phyloP scores from a whole-genome alignment of 768 basidiomycete genomes.

The Piloderma croceum region DNA sequence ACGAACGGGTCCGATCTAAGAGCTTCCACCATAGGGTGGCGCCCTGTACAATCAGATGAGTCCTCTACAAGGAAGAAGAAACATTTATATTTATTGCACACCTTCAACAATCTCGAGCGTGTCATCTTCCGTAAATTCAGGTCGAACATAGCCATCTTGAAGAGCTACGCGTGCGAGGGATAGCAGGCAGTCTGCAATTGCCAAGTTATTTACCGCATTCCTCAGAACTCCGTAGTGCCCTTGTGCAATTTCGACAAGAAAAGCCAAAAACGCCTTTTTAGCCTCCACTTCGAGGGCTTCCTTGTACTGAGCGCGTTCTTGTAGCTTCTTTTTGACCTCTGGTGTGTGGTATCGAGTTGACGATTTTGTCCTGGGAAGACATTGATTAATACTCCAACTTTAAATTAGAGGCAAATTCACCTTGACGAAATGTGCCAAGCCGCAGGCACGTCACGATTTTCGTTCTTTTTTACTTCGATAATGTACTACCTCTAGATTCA shows the following conservation, averaged over 20 bases:
- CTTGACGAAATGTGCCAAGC: slow-evolving; percentile 65
- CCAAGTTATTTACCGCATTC: slow-evolving; percentile 73
- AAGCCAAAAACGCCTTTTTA: slow-evolving; percentile 56
- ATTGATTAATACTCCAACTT: no score
- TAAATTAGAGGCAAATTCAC: slow-evolving; percentile 29
- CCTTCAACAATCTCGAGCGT: no score
- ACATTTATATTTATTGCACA: no score
- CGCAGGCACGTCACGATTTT: slow-evolving; percentile 37
- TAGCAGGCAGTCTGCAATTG: slow-evolving; percentile 79
- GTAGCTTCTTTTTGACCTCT: slow-evolving; percentile 49
- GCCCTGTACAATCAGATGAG: slow-evolving; percentile 73
- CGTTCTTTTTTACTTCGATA: slow-evolving; percentile 68
- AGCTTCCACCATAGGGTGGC: slow-evolving; percentile 91
- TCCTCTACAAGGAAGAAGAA: no score
- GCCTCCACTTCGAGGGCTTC: slow-evolving; percentile 65
- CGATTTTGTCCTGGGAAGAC: slow-evolving; percentile 59
- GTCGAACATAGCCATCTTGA: slow-evolving; percentile 71
- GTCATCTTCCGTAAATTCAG: slow-evolving; percentile 64
- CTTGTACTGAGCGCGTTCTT: slow-evolving; percentile 68
- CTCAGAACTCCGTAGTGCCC: slow-evolving; percentile 69
- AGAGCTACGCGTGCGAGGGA: slow-evolving; percentile 79
- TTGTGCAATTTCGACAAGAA: slow-evolving; percentile 62
- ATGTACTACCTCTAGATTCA: slow-evolving; percentile 49
- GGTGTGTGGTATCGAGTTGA: slow-evolving; percentile 75
- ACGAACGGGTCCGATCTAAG: slow-evolving; percentile 78